A percentile compares a stretch with the other conserved stretches of the same genome.
Evolutionary conservation across 2,329 filamentous ascomycete species (phyloP).

Genomic region (Diplodia sapinea): DNA sequence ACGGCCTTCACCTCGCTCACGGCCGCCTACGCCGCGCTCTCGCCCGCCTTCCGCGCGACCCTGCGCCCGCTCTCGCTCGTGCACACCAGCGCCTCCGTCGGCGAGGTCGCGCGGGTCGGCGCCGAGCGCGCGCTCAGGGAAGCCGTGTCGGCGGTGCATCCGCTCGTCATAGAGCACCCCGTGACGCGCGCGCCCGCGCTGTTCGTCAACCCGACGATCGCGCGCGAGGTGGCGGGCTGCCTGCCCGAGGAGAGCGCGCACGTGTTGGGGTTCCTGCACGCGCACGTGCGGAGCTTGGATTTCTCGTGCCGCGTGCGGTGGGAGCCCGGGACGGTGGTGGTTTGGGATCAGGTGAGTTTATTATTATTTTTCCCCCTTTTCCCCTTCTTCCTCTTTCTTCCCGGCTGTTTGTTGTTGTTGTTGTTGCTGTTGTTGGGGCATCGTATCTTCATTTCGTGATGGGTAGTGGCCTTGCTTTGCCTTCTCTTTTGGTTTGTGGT

Average conservation of each 20-base stretch:
- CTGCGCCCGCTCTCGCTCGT: conserved; percentile 28
- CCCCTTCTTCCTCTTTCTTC: no score
- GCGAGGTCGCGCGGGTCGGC: conserved; percentile 21
- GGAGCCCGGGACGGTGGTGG: conserved; percentile 20
- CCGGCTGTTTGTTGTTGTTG: no score
- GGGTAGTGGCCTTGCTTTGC: no score
- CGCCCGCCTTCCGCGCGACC: conserved; percentile 25
- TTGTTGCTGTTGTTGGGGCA: no score
- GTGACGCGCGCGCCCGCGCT: conserved; percentile 6
- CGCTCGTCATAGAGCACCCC: conserved; percentile 5
- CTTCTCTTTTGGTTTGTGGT: neutral
- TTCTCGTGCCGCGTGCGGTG: conserved; percentile 18
- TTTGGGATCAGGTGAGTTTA: conserved; percentile 24
- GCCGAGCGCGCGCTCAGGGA: conserved; percentile 1
- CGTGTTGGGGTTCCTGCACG: conserved; percentile 6
- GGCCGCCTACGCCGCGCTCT: conserved; percentile 29
- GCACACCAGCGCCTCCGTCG: conserved; percentile 12
- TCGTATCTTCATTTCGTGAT: neutral
- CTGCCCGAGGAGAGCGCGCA: conserved; percentile 5
- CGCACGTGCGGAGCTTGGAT: neutral
- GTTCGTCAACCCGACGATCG: conserved; percentile 18
- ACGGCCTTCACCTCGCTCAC: conserved; percentile 20
- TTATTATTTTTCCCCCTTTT: neutral
- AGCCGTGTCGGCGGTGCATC: neutral
- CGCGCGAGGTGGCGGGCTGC: conserved; percentile 1